These are phyloP conservation scores for Aspergillus sp. DNA, from an alignment of 2,329 filamentous ascomycete species.

Conservation along the genomic window DNA sequence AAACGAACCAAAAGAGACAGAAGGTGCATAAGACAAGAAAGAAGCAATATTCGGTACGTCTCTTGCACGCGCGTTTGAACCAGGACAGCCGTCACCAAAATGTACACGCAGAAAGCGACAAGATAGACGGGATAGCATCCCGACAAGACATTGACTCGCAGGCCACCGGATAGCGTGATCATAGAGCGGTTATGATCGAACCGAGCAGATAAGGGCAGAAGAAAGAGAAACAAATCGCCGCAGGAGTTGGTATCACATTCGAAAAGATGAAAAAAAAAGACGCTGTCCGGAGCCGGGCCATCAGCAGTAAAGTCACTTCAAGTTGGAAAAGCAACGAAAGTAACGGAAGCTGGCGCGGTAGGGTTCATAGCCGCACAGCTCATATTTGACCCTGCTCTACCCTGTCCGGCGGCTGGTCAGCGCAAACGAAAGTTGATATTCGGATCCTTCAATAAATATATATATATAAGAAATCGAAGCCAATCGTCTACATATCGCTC, in stretches of 20 bases:
- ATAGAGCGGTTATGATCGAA: background rate
- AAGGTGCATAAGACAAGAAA: constrained; percentile 2
- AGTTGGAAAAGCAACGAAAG: background rate
- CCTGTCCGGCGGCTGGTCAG: background rate
- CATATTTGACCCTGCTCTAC: background rate
- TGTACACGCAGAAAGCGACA: constrained; percentile 18
- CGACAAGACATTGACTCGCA: background rate
- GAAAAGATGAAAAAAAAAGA: background rate
- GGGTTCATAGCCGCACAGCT: background rate
- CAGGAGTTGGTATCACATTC: constrained; percentile 14
- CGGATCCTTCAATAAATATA: constrained; percentile 11
- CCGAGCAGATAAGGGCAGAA: background rate
- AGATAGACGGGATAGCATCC: constrained; percentile 4
- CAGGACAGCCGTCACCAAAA: constrained; percentile 12
- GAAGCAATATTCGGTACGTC: constrained; percentile 6
- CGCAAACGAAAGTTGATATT: background rate
- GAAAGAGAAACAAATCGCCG: constrained; percentile 3
- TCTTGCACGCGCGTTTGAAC: background rate
- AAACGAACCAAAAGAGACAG: constrained; percentile 6
- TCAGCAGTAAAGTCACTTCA: background rate
- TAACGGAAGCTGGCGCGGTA: background rate
- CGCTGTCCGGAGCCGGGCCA: background rate
- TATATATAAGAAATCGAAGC: constrained; percentile 8
- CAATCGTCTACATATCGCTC: constrained; percentile 29
- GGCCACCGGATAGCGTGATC: constrained; percentile 4